Base-by-base conservation (phyloP, 805 yeast species). In the Monosporozyma aquatica region DNA sequence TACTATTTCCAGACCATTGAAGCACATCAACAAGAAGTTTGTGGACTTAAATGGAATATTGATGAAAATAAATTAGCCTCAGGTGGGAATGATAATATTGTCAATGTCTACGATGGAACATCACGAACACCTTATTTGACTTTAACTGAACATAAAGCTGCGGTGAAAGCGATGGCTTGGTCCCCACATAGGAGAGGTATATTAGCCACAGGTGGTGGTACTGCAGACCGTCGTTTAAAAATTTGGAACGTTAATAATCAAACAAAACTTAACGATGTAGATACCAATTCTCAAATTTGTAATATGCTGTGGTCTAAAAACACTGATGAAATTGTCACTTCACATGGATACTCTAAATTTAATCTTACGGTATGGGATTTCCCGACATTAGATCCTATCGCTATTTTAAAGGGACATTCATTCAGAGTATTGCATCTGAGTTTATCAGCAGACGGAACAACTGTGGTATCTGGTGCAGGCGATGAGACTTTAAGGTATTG, bases 381-480 rank as follows among this genome's bases (percentile, higher is more conserved):
- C 57, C 94, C 92, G 17, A 76, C 83, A 13, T 53, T 92, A 89
- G 84, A 86, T 51, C 97, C 90, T 52, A 78, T 92, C 26, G 96
- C 96, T 0, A 85, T 89, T 18, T 72, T 92, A 42, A 86, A 95
- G 11, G 98, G 97, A 0, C 98, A 92, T 59, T 86, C 95, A 1
- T 86, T 82, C 57, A 72, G 98, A 47, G 97, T 92, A 10, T 68
- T 92, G 39, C 92, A 92, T 59, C 68, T 92, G 52, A 77, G 95
- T 4, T 70, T 90, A 66, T 83, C 95, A 15, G 95, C 97, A 0
- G 97, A 92, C 64, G 98, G 98, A 0, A 87, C 86, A 48, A 87
- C 97, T 0, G 82, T 92, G 11, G 98, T 90, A 2, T 89, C 98
- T 0, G 98, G 98, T 2, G 97, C 98, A 1, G 98, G 97, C 4